These are phyloP conservation scores for Candida boleticola DNA, from an alignment of 805 yeast genomes.

Conservation along the genomic window DNA sequence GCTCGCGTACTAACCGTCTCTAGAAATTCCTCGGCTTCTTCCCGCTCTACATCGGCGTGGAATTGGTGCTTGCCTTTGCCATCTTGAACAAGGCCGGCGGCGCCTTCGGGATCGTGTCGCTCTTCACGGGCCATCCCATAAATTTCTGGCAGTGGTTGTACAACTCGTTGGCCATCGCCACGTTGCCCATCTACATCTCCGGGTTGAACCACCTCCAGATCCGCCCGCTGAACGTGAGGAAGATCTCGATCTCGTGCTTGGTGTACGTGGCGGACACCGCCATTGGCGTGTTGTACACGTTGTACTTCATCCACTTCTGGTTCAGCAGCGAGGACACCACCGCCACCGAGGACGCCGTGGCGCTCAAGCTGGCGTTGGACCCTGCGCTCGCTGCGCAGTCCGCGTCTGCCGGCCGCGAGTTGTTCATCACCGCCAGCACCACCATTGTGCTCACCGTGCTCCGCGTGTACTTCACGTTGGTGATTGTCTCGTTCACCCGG, in stretches of 20 bases:
- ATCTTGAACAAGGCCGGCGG: conserved; percentile 89
- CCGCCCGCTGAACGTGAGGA: conserved; percentile 52
- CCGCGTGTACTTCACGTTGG: conserved; percentile 60
- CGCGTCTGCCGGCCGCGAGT: conserved; percentile 56
- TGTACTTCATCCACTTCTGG: conserved; percentile 77
- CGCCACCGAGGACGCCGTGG: conserved; percentile 10
- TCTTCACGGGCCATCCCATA: conserved; percentile 87
- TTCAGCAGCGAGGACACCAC: conserved; percentile 46
- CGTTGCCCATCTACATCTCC: conserved; percentile 62
- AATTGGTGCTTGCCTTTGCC: conserved; percentile 69
- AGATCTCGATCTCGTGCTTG: conserved; percentile 60
- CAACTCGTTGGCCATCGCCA: conserved; percentile 61
- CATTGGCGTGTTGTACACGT: conserved; percentile 63
- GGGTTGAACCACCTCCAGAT: conserved; percentile 48
- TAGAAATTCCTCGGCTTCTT: conserved; percentile 64
- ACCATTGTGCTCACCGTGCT: conserved; percentile 46
- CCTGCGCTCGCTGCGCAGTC: conserved; percentile 46
- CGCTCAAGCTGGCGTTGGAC: conserved; percentile 1
- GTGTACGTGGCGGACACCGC: conserved; percentile 67
- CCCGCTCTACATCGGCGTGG: conserved; percentile 88
- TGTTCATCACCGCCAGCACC: conserved; percentile 53
- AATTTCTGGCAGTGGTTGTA: conserved; percentile 79
- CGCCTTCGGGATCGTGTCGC: conserved; percentile 77
- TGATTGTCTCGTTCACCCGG: conserved; percentile 58
- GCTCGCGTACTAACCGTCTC: not conserved